Evolutionary conservation across 2,329 filamentous ascomycete species (phyloP).

Genomic region (Diaporthe sp.): DNA sequence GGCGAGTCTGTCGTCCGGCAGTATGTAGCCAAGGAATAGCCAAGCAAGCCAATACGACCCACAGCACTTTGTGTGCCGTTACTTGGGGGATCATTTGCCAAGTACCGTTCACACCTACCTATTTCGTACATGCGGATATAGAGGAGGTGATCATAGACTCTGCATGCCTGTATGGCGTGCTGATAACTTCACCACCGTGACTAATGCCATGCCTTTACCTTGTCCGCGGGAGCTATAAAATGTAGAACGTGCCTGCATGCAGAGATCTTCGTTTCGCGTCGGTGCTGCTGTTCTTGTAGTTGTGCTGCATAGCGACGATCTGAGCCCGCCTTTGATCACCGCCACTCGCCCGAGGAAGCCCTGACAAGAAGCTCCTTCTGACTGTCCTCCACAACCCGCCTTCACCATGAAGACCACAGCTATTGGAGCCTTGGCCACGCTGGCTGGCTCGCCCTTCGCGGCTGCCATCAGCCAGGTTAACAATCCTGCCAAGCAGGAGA

Average conservation of each 20-base stretch:
- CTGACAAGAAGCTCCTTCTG: conserved; percentile 11
- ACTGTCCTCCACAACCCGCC: neutral
- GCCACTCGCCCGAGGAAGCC: conserved; percentile 8
- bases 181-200: conserved; percentile 16
- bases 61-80: neutral
- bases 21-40: conserved; percentile 32
- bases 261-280: neutral
- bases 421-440: conserved; percentile 23
- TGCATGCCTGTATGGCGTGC: conserved; percentile 18
- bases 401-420: conserved; percentile 29
- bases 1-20: neutral
- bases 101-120: conserved; percentile 32
- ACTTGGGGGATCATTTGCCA: conserved; percentile 19
- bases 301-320: conserved; percentile 31
- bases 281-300: neutral
- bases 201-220: conserved; percentile 2
- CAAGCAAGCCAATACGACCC: conserved; percentile 30
- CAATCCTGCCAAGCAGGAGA: conserved; percentile 35
- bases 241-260: neutral
- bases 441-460: conserved; percentile 33
- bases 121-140: conserved; percentile 21
- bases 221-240: conserved; percentile 13
- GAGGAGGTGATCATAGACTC: conserved; percentile 13
- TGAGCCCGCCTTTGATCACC: neutral
- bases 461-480: conserved; percentile 30